phyloP scores from a whole-genome alignment of 257 asterid genomes.

The Linderniella brevidens region DNA sequence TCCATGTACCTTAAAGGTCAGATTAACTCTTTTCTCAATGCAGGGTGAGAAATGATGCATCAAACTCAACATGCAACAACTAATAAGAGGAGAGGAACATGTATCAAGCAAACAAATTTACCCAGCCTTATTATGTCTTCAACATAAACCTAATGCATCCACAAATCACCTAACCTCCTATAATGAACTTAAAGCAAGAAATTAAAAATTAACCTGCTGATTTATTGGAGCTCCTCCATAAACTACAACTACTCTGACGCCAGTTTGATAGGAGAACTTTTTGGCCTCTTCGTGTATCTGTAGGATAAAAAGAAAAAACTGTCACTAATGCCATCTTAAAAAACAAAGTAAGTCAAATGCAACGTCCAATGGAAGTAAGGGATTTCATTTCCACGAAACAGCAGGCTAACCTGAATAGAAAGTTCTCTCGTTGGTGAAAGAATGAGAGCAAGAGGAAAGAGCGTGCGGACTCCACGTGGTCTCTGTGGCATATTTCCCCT shows the following conservation, averaged over 20 bases:
- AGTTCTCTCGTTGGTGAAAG: conserved; percentile 86
- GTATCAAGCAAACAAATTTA: too few species aligned
- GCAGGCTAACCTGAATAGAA: conserved; percentile 49
- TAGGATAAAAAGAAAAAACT: conserved; percentile 11
- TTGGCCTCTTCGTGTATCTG: conserved; percentile 81
- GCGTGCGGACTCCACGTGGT: conserved; percentile 60
- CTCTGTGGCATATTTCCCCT: conserved; percentile 36
- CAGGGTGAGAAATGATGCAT: too few species aligned
- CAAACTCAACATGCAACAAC: too few species aligned
- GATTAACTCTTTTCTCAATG: too few species aligned
- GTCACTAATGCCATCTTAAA: conserved; percentile 7
- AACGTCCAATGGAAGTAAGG: background rate
- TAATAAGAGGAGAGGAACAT: too few species aligned
- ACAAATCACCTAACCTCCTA: too few species aligned
- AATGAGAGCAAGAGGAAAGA: conserved; percentile 68
- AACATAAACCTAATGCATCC: too few species aligned
- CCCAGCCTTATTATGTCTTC: too few species aligned
- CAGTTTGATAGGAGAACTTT: conserved; percentile 61
- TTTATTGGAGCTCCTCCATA: conserved; percentile 82
- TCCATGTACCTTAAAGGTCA: too few species aligned
- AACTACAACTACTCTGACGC: conserved; percentile 65
- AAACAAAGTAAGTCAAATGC: background rate
- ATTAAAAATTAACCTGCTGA: conserved; percentile 38
- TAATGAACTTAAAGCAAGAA: background rate
- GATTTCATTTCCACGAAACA: background rate